Percentiles rank a stretch among this genome's conserved stretches.
phyloP scores from a whole-genome alignment of 495 filamentous ascomycete species.

The Eremomyces bilateralis region DNA sequence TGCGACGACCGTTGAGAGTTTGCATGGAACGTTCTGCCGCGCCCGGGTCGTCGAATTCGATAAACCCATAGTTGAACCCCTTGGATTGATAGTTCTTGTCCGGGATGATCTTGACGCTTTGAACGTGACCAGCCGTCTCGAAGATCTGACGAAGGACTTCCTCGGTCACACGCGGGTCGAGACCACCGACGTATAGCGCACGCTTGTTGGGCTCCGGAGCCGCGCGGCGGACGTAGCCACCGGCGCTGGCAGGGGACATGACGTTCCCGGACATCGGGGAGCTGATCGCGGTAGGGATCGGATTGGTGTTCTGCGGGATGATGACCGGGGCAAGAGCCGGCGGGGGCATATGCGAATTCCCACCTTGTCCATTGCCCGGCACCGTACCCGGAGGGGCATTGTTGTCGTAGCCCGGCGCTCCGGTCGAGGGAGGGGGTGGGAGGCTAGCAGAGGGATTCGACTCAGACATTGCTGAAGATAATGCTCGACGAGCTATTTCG shows the following conservation, averaged over 20 bases:
- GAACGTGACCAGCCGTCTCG: constrained; percentile 92
- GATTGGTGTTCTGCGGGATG: constrained; percentile 92
- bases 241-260: constrained; percentile 27
- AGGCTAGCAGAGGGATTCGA: constrained; percentile 7
- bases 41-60: constrained; percentile 95
- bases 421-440: constrained; percentile 13
- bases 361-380: constrained; percentile 14
- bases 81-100: constrained; percentile 90
- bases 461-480: constrained; percentile 12
- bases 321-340: constrained; percentile 71
- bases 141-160: constrained; percentile 96
- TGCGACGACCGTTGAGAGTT: constrained; percentile 82
- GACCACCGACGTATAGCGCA: constrained; percentile 84
- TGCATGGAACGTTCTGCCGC: constrained; percentile 93
- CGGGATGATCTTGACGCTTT: constrained; percentile 98
- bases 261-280: constrained; percentile 10
- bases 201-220: constrained; percentile 98
- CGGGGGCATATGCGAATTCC: constrained; percentile 60
- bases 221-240: constrained; percentile 69
- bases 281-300: constrained; percentile 76
- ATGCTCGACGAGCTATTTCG: no score
- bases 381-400: no score
- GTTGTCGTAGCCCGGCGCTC: constrained; percentile 17
- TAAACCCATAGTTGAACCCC: constrained; percentile 97
- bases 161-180: constrained; percentile 90